Conservation (phyloP, 495 filamentous ascomycete genomes). For the Lasiosphaeriaceae sp. region DNA sequence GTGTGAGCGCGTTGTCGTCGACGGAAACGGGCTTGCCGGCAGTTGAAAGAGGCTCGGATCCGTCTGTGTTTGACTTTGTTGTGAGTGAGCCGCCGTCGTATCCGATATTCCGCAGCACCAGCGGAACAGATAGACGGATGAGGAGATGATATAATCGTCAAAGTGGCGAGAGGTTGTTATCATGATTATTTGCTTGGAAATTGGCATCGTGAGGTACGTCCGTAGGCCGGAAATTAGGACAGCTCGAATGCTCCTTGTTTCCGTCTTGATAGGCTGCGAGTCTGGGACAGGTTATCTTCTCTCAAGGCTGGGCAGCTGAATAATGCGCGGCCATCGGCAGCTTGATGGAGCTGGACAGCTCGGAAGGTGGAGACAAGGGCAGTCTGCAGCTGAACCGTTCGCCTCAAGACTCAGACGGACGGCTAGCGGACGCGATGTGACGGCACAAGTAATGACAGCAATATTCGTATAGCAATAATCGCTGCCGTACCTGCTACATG, state of each 20-base stretch:
- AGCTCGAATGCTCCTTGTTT: background rate
- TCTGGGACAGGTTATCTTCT: background rate
- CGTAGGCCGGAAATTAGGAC: background rate
- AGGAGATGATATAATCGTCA: background rate
- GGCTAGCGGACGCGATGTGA: background rate
- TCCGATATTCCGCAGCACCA: background rate
- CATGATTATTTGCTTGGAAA: background rate
- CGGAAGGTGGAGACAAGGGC: too few species aligned
- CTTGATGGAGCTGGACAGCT: too few species aligned
- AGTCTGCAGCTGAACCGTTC: background rate
- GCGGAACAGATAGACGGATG: background rate
- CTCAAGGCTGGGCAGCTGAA: background rate
- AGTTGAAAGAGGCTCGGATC: background rate
- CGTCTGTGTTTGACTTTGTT: background rate
- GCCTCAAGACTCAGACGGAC: background rate
- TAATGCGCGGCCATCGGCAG: background rate
- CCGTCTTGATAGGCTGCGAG: background rate
- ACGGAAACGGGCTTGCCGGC: background rate
- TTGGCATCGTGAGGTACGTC: too few species aligned
- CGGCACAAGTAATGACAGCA: background rate
- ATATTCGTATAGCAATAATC: background rate
- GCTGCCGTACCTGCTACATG: too few species aligned
- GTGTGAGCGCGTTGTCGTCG: background rate
- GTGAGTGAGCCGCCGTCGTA: background rate
- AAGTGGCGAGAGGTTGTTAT: background rate